phyloP scores from a whole-genome alignment of 495 filamentous ascomycete species.

The Pyronema omphalodes region DNA sequence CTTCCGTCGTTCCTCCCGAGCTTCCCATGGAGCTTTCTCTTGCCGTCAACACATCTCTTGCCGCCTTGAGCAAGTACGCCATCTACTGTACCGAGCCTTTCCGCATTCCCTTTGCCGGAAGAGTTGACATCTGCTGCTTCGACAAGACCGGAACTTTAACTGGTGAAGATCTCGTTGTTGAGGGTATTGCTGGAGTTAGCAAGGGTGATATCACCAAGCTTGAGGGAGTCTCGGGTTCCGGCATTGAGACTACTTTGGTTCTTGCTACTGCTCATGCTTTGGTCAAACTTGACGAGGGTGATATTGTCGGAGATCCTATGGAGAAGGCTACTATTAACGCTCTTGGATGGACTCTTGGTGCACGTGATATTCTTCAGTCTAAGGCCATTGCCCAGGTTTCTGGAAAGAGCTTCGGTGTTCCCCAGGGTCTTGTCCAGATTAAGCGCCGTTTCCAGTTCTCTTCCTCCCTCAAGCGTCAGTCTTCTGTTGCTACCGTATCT shows the following conservation, averaged over 20 bases:
- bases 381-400: constrained; percentile 35
- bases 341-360: constrained; percentile 78
- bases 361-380: constrained; percentile 59
- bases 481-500: constrained; percentile 73
- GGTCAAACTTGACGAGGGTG: constrained; percentile 89
- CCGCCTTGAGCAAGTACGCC: constrained; percentile 79
- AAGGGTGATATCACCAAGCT: constrained; percentile 33
- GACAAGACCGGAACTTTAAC: constrained; percentile 97
- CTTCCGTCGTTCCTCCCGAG: constrained; percentile 91
- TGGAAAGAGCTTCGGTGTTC: constrained; percentile 26
- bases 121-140: constrained; percentile 93
- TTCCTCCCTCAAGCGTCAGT: constrained; percentile 86
- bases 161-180: constrained; percentile 91
- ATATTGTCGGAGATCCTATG: constrained; percentile 97
- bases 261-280: constrained; percentile 89
- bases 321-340: constrained; percentile 84
- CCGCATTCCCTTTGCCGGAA: constrained; percentile 92
- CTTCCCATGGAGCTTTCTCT: constrained; percentile 95
- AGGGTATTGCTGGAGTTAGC: constrained; percentile 86
- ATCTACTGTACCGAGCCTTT: constrained; percentile 99
- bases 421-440: constrained; percentile 54
- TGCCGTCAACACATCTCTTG: constrained; percentile 96
- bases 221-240: constrained; percentile 28
- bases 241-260: constrained; percentile 72
- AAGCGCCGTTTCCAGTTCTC: constrained; percentile 97